phyloP scores from a whole-genome alignment of 31 red algal species.

The Asparagopsis taxiformis region DNA sequence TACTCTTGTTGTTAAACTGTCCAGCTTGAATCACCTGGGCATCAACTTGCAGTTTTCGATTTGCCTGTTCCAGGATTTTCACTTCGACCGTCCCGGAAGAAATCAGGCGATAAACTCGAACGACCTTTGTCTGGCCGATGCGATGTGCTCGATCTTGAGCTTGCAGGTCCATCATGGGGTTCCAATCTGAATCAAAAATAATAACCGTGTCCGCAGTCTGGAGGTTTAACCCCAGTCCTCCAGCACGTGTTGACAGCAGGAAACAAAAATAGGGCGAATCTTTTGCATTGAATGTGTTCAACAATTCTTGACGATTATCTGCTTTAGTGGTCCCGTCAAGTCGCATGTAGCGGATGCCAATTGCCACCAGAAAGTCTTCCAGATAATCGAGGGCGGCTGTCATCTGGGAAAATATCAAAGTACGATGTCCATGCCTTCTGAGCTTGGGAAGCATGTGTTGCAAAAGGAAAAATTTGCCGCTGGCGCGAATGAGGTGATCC shows the following conservation, averaged over 20 bases:
- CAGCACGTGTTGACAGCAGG: slow-evolving; percentile 93
- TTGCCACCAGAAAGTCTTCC: slow-evolving; percentile 68
- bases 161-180: slow-evolving; percentile 99
- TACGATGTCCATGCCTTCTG: slow-evolving; percentile 70
- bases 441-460: slow-evolving; percentile 90
- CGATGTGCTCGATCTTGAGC: slow-evolving; percentile 99
- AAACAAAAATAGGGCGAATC: slow-evolving; percentile 92
- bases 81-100: slow-evolving; percentile 86
- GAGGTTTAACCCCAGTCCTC: slow-evolving; percentile 94
- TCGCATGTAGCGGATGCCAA: slow-evolving; percentile 81
- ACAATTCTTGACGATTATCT: slow-evolving; percentile 85
- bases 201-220: slow-evolving; percentile 99
- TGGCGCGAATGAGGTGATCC: slow-evolving; percentile 82
- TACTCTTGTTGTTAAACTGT: slow-evolving; percentile 92
- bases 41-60: slow-evolving; percentile 88
- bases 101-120: slow-evolving; percentile 89
- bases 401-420: slow-evolving; percentile 97
- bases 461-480: slow-evolving; percentile 92
- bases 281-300: slow-evolving; percentile 93
- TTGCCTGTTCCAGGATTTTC: slow-evolving; percentile 89
- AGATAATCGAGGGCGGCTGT: slow-evolving; percentile 87
- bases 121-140: slow-evolving; percentile 95
- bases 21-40: slow-evolving; percentile 96
- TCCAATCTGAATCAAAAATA: slow-evolving; percentile 99
- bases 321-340: slow-evolving; percentile 94